Conservation (phyloP, 305 asterid genomes). For the Withania somnifera region DNA sequence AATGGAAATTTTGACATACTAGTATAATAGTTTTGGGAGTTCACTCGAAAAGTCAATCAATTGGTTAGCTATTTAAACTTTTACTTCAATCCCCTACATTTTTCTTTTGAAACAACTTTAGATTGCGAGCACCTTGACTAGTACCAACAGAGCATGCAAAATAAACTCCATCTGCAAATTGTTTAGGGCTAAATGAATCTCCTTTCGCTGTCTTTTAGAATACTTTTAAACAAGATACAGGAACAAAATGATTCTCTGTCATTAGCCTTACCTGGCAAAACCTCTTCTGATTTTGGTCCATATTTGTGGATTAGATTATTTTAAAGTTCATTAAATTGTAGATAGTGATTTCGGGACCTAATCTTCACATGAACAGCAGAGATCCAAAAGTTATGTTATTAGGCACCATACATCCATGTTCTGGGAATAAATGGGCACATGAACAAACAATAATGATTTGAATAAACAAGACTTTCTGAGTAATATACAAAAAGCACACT, state of each 20-base stretch:
- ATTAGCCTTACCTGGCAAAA: background rate
- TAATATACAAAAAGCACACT: conserved; percentile 1
- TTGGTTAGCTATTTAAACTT: no score
- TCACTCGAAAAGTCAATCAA: no score
- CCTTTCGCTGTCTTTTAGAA: background rate
- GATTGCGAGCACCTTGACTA: no score
- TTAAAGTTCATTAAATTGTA: background rate
- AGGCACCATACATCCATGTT: background rate
- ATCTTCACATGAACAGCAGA: background rate
- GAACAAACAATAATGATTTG: background rate
- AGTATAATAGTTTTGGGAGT: no score
- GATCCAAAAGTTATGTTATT: background rate
- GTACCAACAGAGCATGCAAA: no score
- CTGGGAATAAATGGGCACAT: background rate
- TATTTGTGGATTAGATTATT: background rate
- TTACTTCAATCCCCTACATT: no score
- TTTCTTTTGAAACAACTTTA: no score
- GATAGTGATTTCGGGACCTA: background rate
- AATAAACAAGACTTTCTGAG: background rate
- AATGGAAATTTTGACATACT: no score
- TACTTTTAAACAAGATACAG: background rate
- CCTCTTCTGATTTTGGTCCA: background rate
- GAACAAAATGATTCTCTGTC: background rate
- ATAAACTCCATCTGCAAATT: no score
- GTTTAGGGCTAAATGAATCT: background rate